Conservation (phyloP, 148 eudicot species). For the Chenopodium album region DNA sequence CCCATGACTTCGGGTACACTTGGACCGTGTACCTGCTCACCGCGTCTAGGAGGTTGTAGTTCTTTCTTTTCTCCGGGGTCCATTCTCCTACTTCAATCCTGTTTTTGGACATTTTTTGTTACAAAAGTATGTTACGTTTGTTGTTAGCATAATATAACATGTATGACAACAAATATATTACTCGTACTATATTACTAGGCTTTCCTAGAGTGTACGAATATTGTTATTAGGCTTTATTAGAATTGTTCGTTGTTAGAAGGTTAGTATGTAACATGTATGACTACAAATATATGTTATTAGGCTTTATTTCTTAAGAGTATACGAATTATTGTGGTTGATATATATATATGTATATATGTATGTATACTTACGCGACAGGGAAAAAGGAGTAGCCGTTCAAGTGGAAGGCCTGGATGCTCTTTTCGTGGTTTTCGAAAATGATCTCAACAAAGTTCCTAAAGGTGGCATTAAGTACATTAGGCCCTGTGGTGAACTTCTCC, state of each 20-base stretch:
- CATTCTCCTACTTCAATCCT: conserved; percentile 51
- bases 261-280: too few species aligned
- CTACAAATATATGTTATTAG: too few species aligned
- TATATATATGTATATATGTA: background rate
- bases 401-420: conserved; percentile 47
- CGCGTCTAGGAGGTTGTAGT: conserved; percentile 53
- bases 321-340: too few species aligned
- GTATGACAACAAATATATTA: too few species aligned
- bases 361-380: conserved; percentile 41
- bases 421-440: conserved; percentile 52
- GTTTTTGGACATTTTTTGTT: conserved; percentile 17
- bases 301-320: too few species aligned
- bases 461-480: conserved; percentile 38
- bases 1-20: conserved; percentile 56
- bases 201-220: too few species aligned
- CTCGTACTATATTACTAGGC: too few species aligned
- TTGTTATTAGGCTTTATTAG: too few species aligned
- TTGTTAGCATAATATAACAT: too few species aligned
- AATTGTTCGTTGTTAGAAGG: too few species aligned
- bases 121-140: background rate
- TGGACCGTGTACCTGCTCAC: conserved; percentile 54
- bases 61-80: conserved; percentile 54
- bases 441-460: conserved; percentile 46
- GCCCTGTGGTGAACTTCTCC: conserved; percentile 18
- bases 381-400: conserved; percentile 55